A percentile compares a stretch with the other conserved stretches of the same genome.
These are phyloP conservation scores for Pulveroboletus sp. DNA, from an alignment of 768 basidiomycete species.

Conservation along the genomic window DNA sequence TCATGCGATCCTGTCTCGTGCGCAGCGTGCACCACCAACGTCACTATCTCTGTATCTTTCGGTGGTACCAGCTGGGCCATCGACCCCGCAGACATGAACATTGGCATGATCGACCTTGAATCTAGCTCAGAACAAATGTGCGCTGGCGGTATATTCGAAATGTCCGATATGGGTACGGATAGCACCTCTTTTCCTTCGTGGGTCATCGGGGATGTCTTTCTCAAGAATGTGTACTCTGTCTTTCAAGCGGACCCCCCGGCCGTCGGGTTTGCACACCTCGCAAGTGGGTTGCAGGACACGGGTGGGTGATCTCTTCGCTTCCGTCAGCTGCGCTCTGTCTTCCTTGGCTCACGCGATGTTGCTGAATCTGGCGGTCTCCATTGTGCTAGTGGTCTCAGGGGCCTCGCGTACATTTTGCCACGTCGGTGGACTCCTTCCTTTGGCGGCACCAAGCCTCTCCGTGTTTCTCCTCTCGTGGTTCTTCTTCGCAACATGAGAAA, in stretches of 20 bases:
- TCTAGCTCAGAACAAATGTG: conserved; percentile 31
- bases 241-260: conserved; percentile 15
- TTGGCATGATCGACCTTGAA: conserved; percentile 44
- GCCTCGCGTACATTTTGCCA: not conserved
- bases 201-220: conserved; percentile 69
- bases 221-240: conserved; percentile 32
- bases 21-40: conserved; percentile 57
- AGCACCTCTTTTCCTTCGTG: conserved; percentile 38
- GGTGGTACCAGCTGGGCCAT: conserved; percentile 77
- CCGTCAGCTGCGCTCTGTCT: not conserved
- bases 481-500: not conserved
- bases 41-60: conserved; percentile 62
- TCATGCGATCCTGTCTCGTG: not conserved
- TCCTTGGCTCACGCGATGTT: not conserved
- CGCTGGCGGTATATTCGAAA: conserved; percentile 65
- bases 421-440: no score
- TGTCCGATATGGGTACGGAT: conserved; percentile 14
- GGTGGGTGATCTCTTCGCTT: not conserved
- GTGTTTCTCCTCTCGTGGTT: not conserved
- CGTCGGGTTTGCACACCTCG: conserved; percentile 19
- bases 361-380: not conserved
- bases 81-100: conserved; percentile 67
- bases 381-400: not conserved
- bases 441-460: not conserved
- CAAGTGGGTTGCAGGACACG: not conserved